Evolutionary conservation across 139 green algal genomes (phyloP).

Genomic region (Micromonas pusilla): DNA sequence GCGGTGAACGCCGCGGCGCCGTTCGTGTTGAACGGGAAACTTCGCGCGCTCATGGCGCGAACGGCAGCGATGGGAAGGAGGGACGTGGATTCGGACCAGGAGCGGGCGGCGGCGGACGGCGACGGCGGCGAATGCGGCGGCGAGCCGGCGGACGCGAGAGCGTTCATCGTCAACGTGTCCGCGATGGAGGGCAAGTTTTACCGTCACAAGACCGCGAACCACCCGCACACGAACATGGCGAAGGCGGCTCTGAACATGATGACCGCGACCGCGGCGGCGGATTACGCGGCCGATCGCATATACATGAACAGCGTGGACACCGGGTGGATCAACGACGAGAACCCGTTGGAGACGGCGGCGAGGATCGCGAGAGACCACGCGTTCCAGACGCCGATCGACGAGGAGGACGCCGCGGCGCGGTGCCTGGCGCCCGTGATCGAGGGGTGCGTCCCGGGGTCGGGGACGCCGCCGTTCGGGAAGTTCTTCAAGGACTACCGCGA

Average conservation of each 20-base stretch:
- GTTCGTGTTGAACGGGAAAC: constrained; percentile 27
- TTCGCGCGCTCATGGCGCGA: constrained; percentile 17
- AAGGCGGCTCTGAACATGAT: constrained; percentile 36
- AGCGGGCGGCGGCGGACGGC: background rate
- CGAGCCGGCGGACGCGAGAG: no score
- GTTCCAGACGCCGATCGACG: constrained; percentile 35
- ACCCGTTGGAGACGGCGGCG: constrained; percentile 19
- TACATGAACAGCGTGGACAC: constrained; percentile 33
- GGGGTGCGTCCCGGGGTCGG: background rate
- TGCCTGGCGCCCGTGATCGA: constrained; percentile 23
- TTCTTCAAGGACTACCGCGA: constrained; percentile 31
- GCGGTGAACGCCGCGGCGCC: constrained; percentile 28
- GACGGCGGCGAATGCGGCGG: no score
- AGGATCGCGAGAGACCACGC: constrained; percentile 25
- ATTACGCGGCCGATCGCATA: constrained; percentile 17
- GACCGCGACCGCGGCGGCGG: constrained; percentile 22
- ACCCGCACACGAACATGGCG: constrained; percentile 33
- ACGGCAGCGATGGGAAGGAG: constrained; percentile 14
- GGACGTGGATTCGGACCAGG: background rate
- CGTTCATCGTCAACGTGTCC: constrained; percentile 27
- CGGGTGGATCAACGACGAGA: constrained; percentile 35
- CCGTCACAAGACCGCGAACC: constrained; percentile 23
- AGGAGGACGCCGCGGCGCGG: constrained; percentile 31
- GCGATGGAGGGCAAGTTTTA: constrained; percentile 33
- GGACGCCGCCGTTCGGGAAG: background rate